Conservation (phyloP, 176 grass and related monocot species). For the Aegilops speltoides region DNA sequence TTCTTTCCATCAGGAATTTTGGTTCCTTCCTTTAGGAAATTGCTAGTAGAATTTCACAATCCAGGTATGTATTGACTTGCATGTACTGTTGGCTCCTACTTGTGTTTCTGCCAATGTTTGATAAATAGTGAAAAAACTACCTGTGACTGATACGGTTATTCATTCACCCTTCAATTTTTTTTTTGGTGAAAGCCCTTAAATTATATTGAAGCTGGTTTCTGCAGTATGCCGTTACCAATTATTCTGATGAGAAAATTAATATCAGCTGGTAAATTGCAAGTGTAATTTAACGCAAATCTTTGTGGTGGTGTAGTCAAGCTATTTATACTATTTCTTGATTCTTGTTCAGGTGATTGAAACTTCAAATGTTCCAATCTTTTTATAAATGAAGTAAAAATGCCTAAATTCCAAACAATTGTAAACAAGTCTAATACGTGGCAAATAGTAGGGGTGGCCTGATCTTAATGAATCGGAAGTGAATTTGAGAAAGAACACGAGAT, state of each 20-base stretch:
- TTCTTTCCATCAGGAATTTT: slow-evolving; percentile 17
- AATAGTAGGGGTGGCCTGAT: background rate
- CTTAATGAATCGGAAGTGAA: background rate
- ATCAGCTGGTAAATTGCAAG: background rate
- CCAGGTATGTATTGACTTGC: slow-evolving; percentile 27
- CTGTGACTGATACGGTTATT: background rate
- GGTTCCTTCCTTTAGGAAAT: slow-evolving; percentile 26
- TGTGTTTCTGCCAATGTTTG: background rate
- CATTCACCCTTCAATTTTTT: background rate
- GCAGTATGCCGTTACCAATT: background rate
- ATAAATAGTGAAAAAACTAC: background rate
- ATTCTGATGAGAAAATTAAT: background rate
- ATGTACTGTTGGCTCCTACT: background rate
- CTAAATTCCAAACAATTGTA: too few relatives aligned
- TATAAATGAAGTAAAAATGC: background rate
- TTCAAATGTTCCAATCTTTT: background rate
- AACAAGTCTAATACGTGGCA: background rate
- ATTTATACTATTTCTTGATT: background rate
- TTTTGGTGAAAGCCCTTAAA: background rate
- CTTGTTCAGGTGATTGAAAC: slow-evolving; percentile 13
- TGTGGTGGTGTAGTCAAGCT: background rate
- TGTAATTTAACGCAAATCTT: background rate
- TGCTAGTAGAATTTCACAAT: slow-evolving; percentile 7
- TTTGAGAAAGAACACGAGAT: too few relatives aligned
- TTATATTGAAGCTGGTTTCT: background rate